These are phyloP conservation scores for Setaria italica DNA, from an alignment of 202 grass and related monocot species.

Conservation along the genomic window DNA sequence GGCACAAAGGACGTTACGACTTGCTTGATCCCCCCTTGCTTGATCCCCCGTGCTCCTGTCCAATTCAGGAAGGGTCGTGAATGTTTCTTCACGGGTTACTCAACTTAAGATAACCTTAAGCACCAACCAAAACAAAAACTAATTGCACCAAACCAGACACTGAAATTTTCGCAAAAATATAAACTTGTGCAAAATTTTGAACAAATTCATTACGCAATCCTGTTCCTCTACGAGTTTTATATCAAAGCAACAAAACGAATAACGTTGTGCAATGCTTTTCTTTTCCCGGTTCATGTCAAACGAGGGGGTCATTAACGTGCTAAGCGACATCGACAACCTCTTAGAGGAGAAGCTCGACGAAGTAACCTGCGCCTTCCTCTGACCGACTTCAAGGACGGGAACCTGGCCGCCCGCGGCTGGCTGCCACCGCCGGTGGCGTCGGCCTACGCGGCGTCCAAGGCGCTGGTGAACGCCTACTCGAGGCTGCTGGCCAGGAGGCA, in stretches of 20 bases:
- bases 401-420: constrained; percentile 33
- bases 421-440: constrained; percentile 9
- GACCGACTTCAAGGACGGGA: constrained; percentile 49
- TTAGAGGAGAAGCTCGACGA: constrained; percentile 52
- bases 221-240: neutral
- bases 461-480: constrained; percentile 47
- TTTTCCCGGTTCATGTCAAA: constrained; percentile 51
- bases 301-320: constrained; percentile 38
- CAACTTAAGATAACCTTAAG: constrained; percentile 42
- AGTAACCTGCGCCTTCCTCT: constrained; percentile 42
- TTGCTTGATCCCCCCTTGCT: constrained; percentile 48
- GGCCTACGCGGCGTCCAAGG: constrained; percentile 58
- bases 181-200: neutral
- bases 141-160: neutral
- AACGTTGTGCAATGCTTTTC: neutral
- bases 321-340: constrained; percentile 51
- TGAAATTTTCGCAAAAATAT: too few species aligned
- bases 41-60: constrained; percentile 38
- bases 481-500: constrained; percentile 56
- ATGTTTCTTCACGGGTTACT: constrained; percentile 47
- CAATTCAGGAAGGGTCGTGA: constrained; percentile 56
- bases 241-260: neutral
- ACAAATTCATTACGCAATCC: neutral
- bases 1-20: constrained; percentile 55
- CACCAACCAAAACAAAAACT: neutral